Evolutionary conservation across 2,329 filamentous ascomycete species (phyloP), one percentile per base, ranked within the genome.

Genomic region (Penicillium sp.): DNA sequence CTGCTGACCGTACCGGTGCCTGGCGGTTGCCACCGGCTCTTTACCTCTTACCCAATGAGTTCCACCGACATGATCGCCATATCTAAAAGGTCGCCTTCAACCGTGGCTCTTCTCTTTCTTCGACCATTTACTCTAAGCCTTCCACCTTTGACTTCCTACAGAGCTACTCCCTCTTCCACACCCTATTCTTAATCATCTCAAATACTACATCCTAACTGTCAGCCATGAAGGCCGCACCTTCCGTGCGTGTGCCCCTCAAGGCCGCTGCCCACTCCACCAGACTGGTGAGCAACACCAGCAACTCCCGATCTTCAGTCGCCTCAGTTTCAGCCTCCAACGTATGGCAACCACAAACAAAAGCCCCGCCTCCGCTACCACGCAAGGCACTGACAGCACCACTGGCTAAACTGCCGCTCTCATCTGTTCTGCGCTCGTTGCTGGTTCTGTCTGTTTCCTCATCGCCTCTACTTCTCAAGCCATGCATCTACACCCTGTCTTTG

Each of bases 401-500:
- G 25, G 67, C 72, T 15, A 71, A 73, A 31, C 68, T 77, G 9
- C 73, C 73, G 10, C 63, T 77, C 6, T 73, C 73, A 3, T 69
- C 71, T 7, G 69, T 76, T n/a, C 43, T 76, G 35, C 71, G 73
- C 33, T 76, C 73, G 17, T 55, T 75, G 44, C 57, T 75, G 43
- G 70, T 76, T 4, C 65, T 76, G 7, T 74, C 73, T 15, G 65
- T 75, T 31, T 76, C 73, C 0, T 76, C 73, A 6, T 75, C 73
- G 1, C 39, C 70, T 6, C 54, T 88, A 5, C 83, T 96, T 0
- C 83, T 96, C 8, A 79, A 81, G 13, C 88, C 90, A 1, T 93
- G 89, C 41, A 83, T 96, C 53, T 82, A 82, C 57, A 77, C 89
- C 49, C 89, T 96, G 73, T 84, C 82, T 7, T 73, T 82, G 25